Evolutionary conservation across 2,329 filamentous ascomycete species (phyloP), one percentile per base, ranked within the genome.

Genomic region (Thielaviopsis euricoi): DNA sequence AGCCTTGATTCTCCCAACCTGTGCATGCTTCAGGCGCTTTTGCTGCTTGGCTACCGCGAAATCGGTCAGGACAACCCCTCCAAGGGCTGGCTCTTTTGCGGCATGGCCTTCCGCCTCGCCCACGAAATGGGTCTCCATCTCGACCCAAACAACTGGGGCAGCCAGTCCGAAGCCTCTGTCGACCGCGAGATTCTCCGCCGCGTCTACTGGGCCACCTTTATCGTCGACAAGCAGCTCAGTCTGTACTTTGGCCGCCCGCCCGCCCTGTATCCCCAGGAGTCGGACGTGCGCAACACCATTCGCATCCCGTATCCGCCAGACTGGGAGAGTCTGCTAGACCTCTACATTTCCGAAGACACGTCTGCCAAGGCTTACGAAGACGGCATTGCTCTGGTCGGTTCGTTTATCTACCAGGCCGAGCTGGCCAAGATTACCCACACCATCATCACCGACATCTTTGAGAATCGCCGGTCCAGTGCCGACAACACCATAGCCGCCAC

Each of bases 111-210:
- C 61, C 70, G 75, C 4, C 67, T 77, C 15, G 71, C 74, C 0
- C 74, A 76, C 55, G 75, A 76, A 62, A 77, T 77, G 75, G 75
- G 75, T 1, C 67, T 77, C 17, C 75, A 77, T 62, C 68, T 77
- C 0, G 75, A 77, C 54, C 75, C 75, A 0, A 74, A 68, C 55
- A 76, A 77, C 61, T 77, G 74, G 75, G 69, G 71, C 51, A 67
- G 68, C 22, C 67, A 69, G 7, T 66, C 66, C 5, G 71, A 74
- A 43, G 67, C 67, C 19, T 62, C 65, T 43, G 66, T 71, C 1
- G 75, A 77, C 26, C 69, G 72, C n/a, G 74, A 77, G 61, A 72
- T 77, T 17, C 64, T 74, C 3, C 68, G 75, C 7, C 67, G 75
- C 22, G 72, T 75, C 1, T 77, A 77, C 63, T 77, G 75, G 75